Evolutionary conservation across 352 stramenopile genomes (phyloP), one percentile per base, ranked within the genome.

Genomic region (Globisporangium viniferum): DNA sequence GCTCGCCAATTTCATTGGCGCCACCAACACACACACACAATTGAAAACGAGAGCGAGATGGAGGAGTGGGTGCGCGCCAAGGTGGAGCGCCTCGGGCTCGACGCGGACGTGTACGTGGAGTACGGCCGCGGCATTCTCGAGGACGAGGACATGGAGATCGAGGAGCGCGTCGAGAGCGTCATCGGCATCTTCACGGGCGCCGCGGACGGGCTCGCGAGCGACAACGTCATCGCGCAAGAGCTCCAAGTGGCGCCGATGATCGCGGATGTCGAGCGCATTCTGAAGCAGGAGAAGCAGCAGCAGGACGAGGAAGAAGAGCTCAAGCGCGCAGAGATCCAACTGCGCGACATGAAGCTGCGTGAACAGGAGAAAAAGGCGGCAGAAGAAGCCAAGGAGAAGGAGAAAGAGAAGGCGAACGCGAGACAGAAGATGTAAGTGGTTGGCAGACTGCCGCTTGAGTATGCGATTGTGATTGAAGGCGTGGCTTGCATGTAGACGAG

Each of bases 101-200:
- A 93, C 64, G 79, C 73, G 10, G 86, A 91, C 64, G 87, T 93
- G 49, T 94, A 94, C 73, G 85, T 89, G 22, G 87, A 92, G 48
- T 94, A 94, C 49, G 84, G 77, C 12, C 69, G 74, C 35, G 76
- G 87, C 41, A 84, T 93, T 59, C 66, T 94, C 8, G 75, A 84
- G 66, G 84, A 94, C 69, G 80, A 90, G 24, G 84, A 94, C 66
- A 81, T 81, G 73, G 74, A 84, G 33, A 58, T 94, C n/a, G 74
- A 76, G 20, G 87, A 93, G 72, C 84, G 84, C 59, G 83, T 92
- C 24, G 64, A 78, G 69, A 93, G 76, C 67, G 77, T 92, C 22
- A 73, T 84, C 31, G 75, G 74, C 46, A 80, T 94, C 48, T 90
- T 94, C 68, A 69, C 75, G 0, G 77, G 80, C 41, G 84, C 84